Conservation (phyloP, 139 green algal species). For the Chlorella vulgaris region DNA sequence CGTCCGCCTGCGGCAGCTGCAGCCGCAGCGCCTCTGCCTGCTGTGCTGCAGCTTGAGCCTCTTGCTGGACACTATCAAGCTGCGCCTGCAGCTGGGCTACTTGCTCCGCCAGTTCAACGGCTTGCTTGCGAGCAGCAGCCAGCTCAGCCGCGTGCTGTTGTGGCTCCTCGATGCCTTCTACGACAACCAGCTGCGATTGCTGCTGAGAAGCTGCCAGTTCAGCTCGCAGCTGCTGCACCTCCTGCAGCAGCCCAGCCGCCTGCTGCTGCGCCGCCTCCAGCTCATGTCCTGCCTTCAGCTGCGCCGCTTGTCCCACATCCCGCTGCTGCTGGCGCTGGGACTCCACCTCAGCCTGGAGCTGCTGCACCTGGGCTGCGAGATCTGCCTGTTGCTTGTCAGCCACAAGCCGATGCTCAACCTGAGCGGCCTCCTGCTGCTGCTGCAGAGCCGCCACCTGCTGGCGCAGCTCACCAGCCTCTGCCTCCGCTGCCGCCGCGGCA, state of each 20-base stretch:
- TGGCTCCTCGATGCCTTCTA: no score
- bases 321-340: slow-evolving; percentile 5
- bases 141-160: no score
- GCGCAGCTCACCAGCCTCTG: not conserved
- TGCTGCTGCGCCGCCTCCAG: slow-evolving; percentile 1
- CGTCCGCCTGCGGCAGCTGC: not conserved
- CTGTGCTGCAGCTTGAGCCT: slow-evolving; percentile 10
- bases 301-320: not conserved
- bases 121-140: not conserved
- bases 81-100: slow-evolving; percentile 23
- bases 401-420: not conserved
- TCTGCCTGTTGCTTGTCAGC: not conserved
- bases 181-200: no score
- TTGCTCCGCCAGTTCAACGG: slow-evolving; percentile 11
- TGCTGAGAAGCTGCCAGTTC: no score
- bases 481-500: not conserved
- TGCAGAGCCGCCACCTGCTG: not conserved
- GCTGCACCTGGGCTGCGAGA: not conserved
- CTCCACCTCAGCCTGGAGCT: slow-evolving; percentile 24
- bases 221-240: not conserved
- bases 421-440: not conserved
- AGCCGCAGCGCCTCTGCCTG: not conserved
- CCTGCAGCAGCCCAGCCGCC: slow-evolving; percentile 1
- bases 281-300: not conserved
- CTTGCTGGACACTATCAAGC: slow-evolving; percentile 20